Evolutionary conservation across 345 rosid genomes (phyloP), one percentile per base, ranked within the genome.

Genomic region (Geranium brycei): DNA sequence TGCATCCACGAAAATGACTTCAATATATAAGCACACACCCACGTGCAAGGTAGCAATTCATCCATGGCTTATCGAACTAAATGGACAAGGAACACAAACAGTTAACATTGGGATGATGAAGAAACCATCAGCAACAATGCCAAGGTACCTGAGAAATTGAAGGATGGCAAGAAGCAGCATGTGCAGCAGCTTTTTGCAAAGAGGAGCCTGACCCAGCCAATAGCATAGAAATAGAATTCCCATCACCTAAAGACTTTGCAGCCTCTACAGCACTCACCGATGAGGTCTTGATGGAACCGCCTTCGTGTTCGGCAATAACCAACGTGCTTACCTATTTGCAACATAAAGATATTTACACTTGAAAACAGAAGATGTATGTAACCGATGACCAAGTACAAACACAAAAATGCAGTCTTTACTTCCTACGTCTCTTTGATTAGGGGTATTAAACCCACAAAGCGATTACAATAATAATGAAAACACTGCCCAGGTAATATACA

Each of bases 121-220:
- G 18, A 57, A 7, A 59, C 1, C 57, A 35, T 5, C 38, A 14
- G 11, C 16, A 57, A 35, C 7, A 17, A 31, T 4, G 4, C 19
- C 8, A 14, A 67, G 31, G 19, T 70, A 83, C 99, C 95, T 82
- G 81, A 28, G 91, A 85, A 71, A 93, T 70, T 31, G 80, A 82
- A 77, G 95, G 87, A 68, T 93, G 95, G 69, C 82, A 83, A 7
- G 95, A 76, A 47, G 89, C 80, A 64, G 97, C 99, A 60, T 71
- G 80, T 32, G 75, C 23, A 57, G 92, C 99, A 58, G 97, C 99
- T 58, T 80, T 74, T 35, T 75, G 81, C 51, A 93, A 82, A 35
- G 95, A 85, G 64, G 87, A 68, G 17, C 99, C 97, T 23, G 90
- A 87, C 56, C 97, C 97, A 61, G 97, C 99, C 68, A 93, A 64